These are phyloP conservation scores for Penicillium sp. DNA, from an alignment of 2,329 filamentous ascomycete genomes.

Conservation along the genomic window DNA sequence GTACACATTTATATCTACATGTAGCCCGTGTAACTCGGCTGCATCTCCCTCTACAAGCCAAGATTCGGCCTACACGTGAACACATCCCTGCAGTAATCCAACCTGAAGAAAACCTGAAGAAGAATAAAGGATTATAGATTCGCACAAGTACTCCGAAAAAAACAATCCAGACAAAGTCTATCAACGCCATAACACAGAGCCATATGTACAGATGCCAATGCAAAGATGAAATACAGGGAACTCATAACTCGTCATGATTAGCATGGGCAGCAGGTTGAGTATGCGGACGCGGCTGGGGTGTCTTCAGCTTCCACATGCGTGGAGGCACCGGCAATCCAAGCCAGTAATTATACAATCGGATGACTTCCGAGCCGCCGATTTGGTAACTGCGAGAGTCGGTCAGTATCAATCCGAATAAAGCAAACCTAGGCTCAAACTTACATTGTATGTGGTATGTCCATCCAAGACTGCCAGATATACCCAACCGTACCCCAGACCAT, in stretches of 20 bases:
- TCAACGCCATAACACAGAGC: slow-evolving; percentile 15
- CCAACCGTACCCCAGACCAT: slow-evolving; percentile 63
- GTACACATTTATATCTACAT: not conserved
- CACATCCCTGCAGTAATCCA: not conserved
- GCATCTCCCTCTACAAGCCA: not conserved
- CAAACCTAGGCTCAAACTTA: slow-evolving; percentile 53
- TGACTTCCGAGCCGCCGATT: slow-evolving; percentile 55
- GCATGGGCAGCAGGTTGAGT: not conserved
- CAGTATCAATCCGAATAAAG: slow-evolving; percentile 4
- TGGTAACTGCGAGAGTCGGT: slow-evolving; percentile 43
- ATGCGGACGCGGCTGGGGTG: slow-evolving; percentile 33
- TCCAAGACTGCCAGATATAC: slow-evolving; percentile 70
- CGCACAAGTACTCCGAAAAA: slow-evolving; percentile 3
- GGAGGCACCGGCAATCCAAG: slow-evolving; percentile 61
- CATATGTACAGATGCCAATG: slow-evolving; percentile 23
- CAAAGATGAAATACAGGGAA: slow-evolving; percentile 10
- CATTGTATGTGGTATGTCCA: slow-evolving; percentile 65
- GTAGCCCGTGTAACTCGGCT: not conserved
- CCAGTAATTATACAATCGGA: slow-evolving; percentile 61
- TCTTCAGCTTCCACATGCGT: slow-evolving; percentile 55
- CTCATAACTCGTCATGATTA: slow-evolving; percentile 45
- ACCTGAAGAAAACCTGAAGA: not conserved
- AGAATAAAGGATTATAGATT: not conserved
- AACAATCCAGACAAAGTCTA: slow-evolving; percentile 7
- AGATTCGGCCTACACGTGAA: not conserved